Conservation (phyloP, 176 grass and related monocot species). For the Juncus effusus region DNA sequence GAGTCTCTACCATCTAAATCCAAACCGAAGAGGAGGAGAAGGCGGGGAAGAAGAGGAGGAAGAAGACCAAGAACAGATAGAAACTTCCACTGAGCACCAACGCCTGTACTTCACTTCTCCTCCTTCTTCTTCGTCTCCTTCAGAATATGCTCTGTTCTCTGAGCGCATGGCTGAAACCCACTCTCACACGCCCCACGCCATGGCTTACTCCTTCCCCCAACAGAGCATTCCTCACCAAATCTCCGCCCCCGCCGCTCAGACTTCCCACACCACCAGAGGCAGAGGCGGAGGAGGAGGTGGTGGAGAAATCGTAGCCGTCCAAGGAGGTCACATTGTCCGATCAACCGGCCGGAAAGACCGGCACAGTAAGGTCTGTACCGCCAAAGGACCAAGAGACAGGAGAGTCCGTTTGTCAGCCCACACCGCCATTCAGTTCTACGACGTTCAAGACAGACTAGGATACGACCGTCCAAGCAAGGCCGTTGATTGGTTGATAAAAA, state of each 20-base stretch:
- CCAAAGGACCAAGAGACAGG: slow-evolving; percentile 73
- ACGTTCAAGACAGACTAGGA: slow-evolving; percentile 92
- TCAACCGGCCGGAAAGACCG: slow-evolving; percentile 93
- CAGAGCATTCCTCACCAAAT: slow-evolving; percentile 48
- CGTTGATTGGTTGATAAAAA: slow-evolving; percentile 97
- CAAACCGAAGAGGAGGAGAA: slow-evolving; percentile 40
- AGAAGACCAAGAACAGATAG: slow-evolving; percentile 19
- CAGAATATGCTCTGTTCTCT: slow-evolving; percentile 73
- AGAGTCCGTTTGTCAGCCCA: slow-evolving; percentile 82
- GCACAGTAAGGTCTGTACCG: slow-evolving; percentile 95
- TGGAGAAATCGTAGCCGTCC: slow-evolving; percentile 83
- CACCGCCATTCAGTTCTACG: slow-evolving; percentile 99
- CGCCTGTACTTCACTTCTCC: slow-evolving; percentile 41
- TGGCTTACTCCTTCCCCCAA: slow-evolving; percentile 57
- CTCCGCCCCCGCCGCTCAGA: slow-evolving; percentile 7
- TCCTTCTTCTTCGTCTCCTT: slow-evolving; percentile 40
- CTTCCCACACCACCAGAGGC: slow-evolving; percentile 35
- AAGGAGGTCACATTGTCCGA: slow-evolving; percentile 93
- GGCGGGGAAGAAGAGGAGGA: slow-evolving; percentile 23
- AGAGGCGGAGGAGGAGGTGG: slow-evolving; percentile 35
- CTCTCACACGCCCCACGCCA: slow-evolving; percentile 25
- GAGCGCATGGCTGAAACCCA: slow-evolving; percentile 61
- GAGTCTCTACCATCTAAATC: slow-evolving; percentile 57
- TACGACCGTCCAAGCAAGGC: slow-evolving; percentile 98
- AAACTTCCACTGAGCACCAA: slow-evolving; percentile 38